Base-by-base conservation (phyloP, 2,329 filamentous ascomycete genomes). In the Fusarium gaditjirri region DNA sequence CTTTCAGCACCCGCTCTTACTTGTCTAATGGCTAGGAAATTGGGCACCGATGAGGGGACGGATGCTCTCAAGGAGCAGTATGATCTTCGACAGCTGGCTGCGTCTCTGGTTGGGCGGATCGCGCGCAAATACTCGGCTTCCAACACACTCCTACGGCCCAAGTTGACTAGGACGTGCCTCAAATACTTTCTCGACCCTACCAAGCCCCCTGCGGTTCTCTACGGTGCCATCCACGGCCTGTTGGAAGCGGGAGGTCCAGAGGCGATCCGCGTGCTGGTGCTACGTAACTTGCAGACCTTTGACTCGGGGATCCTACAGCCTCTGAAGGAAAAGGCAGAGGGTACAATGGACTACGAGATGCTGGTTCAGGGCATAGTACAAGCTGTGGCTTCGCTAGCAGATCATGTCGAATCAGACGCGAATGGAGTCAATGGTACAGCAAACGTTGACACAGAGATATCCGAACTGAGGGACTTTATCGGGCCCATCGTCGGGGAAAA, bases 151-250 rank as follows among this genome's bases (percentile, higher is more conserved):
- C 89, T 98, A 31, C 94, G 94, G 63, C 92, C 95, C 5, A 93
- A 97, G 71, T 91, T 99, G 35, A 95, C 94, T 8, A 89, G 96
- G n/a, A 96, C 95, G 0, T 98, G 94, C 78, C 88, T 98, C 38
- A 97, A 97, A 83, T 91, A 93, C 77, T 95, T 98, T 81, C 88
- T 99, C 35, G 95, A 98, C 77, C 93, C 94, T 0, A 90, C 91
- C 46, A 94, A 95, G 78, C 91, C 94, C 0, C 89, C 94, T 0
- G 90, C 93, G 4, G 92, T 95, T 3, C 93, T 97, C 77, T 99
- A 96, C 79, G 96, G 96, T 47, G 94, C 95, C 11, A 88, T 99
- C 27, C 88, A 91, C 35, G 95, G 95, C 3, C 85, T 99, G 6
- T 87, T 92, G 4, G 90, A 92, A 3, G 91, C 97, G 29, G 94